Percentiles rank a stretch among this genome's conserved stretches.
Conservation (phyloP, 441 rosid species). For the Raphanus hybrid region DNA sequence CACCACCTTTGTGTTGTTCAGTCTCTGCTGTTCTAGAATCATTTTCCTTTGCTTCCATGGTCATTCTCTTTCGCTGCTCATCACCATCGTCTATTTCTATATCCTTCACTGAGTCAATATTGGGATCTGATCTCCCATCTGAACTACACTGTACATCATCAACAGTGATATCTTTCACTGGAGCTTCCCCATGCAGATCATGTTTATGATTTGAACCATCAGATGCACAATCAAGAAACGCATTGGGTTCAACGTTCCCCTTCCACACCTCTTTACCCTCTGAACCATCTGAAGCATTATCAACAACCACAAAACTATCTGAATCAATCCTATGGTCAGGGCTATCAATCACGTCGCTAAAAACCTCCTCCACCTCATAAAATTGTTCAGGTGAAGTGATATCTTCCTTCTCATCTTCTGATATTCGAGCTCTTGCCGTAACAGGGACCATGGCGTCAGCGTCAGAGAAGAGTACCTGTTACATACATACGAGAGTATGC, state of each 20-base stretch:
- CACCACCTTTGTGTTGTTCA: constrained; percentile 47
- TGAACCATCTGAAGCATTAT: constrained; percentile 43
- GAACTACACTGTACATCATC: constrained; percentile 82
- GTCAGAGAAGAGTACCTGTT: constrained; percentile 89
- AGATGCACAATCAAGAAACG: constrained; percentile 71
- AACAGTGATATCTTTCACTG: constrained; percentile 87
- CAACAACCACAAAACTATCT: constrained; percentile 45
- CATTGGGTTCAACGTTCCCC: constrained; percentile 65
- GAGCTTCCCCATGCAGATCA: constrained; percentile 50
- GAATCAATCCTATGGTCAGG: constrained; percentile 64
- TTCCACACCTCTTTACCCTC: constrained; percentile 63
- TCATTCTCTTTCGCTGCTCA: constrained; percentile 43
- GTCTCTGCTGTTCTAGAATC: constrained; percentile 44
- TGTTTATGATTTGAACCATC: constrained; percentile 64
- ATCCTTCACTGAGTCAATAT: constrained; percentile 73
- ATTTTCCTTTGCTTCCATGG: constrained; percentile 51
- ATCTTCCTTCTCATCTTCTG: constrained; percentile 75
- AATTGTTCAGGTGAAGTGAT: constrained; percentile 85
- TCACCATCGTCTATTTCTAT: constrained; percentile 82
- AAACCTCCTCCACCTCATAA: constrained; percentile 95
- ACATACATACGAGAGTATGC: constrained; percentile 64
- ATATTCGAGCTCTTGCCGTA: constrained; percentile 47
- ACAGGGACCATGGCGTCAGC: constrained; percentile 69
- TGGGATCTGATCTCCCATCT: constrained; percentile 54
- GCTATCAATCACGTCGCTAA: constrained; percentile 67